Conservation (phyloP, 177 flowering plant species). For the Vitis hybrid region DNA sequence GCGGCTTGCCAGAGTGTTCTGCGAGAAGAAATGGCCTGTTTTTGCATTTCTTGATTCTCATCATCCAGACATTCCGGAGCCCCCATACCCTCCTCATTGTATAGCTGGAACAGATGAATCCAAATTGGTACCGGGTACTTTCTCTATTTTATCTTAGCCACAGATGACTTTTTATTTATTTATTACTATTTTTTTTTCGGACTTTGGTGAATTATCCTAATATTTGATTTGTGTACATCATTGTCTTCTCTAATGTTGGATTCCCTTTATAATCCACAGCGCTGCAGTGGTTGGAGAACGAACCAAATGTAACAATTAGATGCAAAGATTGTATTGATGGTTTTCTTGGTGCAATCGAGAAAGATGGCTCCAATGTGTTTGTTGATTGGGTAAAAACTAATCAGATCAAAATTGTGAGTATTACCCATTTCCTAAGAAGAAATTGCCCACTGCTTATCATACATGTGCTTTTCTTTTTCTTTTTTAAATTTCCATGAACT, state of each 20-base stretch:
- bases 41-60: constrained; percentile 65
- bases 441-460: background rate
- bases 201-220: background rate
- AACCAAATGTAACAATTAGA: constrained; percentile 66
- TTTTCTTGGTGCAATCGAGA: constrained; percentile 64
- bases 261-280: constrained; percentile 29
- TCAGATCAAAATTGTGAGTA: constrained; percentile 66
- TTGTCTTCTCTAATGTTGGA: background rate
- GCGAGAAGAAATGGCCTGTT: constrained; percentile 61
- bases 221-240: background rate
- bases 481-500: background rate
- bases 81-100: constrained; percentile 72
- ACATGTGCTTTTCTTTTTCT: background rate
- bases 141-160: too few species aligned
- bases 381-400: constrained; percentile 73
- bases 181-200: too few species aligned
- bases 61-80: constrained; percentile 70
- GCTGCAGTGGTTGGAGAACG: constrained; percentile 76
- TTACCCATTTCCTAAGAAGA: background rate
- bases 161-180: too few species aligned
- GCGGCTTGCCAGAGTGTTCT: constrained; percentile 48
- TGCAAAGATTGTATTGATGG: constrained; percentile 74
- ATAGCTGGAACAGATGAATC: constrained; percentile 61
- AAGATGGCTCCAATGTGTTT: constrained; percentile 87
- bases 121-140: constrained; percentile 20